Base-by-base conservation (phyloP, 2,329 filamentous ascomycete genomes). In the Rhytidhysteron rufulum region DNA sequence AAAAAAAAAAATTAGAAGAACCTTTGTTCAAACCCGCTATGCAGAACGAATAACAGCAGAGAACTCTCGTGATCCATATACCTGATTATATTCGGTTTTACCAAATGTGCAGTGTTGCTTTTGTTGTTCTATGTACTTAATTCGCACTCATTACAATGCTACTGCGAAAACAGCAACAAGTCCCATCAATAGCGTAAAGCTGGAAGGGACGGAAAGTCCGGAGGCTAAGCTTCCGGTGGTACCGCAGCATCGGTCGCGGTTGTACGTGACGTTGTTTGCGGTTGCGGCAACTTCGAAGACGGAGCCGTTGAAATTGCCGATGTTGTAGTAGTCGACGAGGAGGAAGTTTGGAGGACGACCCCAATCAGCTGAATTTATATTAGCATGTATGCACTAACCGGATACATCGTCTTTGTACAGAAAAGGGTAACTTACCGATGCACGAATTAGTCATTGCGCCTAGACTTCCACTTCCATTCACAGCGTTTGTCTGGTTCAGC, bases 181-280 rank as follows among this genome's bases (percentile, higher is more conserved):
- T 27, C 8, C 24, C 8, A 27, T 27, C 7, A 7, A 27, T 7
- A 27, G 24, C 24, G 24, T 27, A 8, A 27, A 8, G 24, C 24
- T 27, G 24, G 24, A 27, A 8, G 24, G 24, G 7, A 27, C 24
- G 7, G 24, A 27, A 27, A 27, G 7, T 7, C 24, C 13, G 24
- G 24, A 27, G 13, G n/a, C 31, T 16, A 33, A 33, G n/a, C n/a
- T 11, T 18, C 18, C 24, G 11, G 22, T 30, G 13, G 43, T 56
- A 3, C 80, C 81, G 51, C 82, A 85, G 57, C 81, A 85, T 4
- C 64, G 43, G 24, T 13, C 24, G 31, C 72, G 60, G 33, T 72
- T 72, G 57, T 88, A 90, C 0, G 78, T 82, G 34, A 93, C 85
- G 44, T 83, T 82, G 63, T 91, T 93, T 50, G 80, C 77, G 3